Evolutionary conservation across 768 basidiomycete species (phyloP), one percentile per base, ranked within the genome.

Genomic region (Clavaria fumosa): DNA sequence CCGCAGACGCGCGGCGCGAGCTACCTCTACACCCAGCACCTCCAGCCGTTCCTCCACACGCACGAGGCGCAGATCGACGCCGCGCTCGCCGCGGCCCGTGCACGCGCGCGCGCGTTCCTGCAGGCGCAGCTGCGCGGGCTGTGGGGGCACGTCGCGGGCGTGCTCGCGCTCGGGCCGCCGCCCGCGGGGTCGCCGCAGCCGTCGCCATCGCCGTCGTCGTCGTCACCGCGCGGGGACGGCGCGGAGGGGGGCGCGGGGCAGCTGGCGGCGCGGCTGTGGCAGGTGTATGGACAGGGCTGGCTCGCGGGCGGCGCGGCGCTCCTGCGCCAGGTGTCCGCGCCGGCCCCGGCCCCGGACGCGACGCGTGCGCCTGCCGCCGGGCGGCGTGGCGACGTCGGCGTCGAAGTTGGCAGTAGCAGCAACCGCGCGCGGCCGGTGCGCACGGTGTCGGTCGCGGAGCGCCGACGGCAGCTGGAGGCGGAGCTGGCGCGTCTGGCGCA

Each of bases 1-100:
- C 90, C 91, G 0, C 88, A 91, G 52, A 86, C 84, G 0, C 76
- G 75, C 45, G 90, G 91, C 18, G 75, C 90, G 0, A 75, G 86
- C 1, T 84, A 82, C 54, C 62, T 96, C 50, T 96, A 93, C 63
- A 64, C 62, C 28, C 61, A 66, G 9, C 75, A 86, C 44, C 74
- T 96, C 9, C 72, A 76, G 23, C 90, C 91, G 0, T 76, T 86
- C 60, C 81, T 96, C 56, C 67, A 67, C 36, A 61, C 70, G 14
- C 83, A 95, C 51, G 90, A 96, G 56, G 49, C 61, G 1, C 75
- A 88, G 52, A 91, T 96, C 52, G 90, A 96, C 53, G 70, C 71
- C 10, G 64, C 78, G 4, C 70, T 95, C 27, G 75, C 78, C 3
- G 66, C 73, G 36, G 54, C 77, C 46, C 74, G 77, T 50, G 59